Conservation (phyloP, 2,329 filamentous ascomycete genomes). For the Sporothrix humicola region DNA sequence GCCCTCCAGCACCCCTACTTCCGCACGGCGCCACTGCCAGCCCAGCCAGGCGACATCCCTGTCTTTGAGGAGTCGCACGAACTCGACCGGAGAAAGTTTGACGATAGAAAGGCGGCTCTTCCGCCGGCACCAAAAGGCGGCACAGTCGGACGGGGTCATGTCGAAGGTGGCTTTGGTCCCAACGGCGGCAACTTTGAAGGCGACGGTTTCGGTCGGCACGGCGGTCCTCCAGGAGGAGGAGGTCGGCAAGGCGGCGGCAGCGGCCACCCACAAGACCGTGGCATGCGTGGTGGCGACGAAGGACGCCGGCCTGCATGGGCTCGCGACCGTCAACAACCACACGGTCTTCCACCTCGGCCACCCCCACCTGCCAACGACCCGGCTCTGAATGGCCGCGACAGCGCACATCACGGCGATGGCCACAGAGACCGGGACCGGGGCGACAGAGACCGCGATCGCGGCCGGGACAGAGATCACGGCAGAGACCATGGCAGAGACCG, state of each 20-base stretch:
- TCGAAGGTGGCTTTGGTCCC: slow-evolving; percentile 53
- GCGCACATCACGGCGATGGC: slow-evolving; percentile 50
- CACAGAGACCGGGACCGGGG: slow-evolving; percentile 22
- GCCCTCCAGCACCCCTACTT: slow-evolving; percentile 94
- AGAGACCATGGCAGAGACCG: slow-evolving; percentile 25
- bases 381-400: slow-evolving; percentile 47
- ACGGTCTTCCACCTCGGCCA: slow-evolving; percentile 56
- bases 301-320: slow-evolving; percentile 60
- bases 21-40: slow-evolving; percentile 75
- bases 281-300: slow-evolving; percentile 44
- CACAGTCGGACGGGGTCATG: slow-evolving; percentile 77
- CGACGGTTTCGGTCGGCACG: slow-evolving; percentile 55
- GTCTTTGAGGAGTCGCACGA: slow-evolving; percentile 94
- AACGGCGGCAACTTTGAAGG: slow-evolving; percentile 56
- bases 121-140: slow-evolving; percentile 92
- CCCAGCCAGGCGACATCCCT: slow-evolving; percentile 85
- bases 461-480: slow-evolving; percentile 35
- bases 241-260: not conserved
- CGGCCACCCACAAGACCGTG: slow-evolving; percentile 24
- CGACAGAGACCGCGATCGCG: slow-evolving; percentile 18
- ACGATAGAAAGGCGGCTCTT: slow-evolving; percentile 80
- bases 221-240: not conserved
- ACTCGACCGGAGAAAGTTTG: slow-evolving; percentile 88
- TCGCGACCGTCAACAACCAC: slow-evolving; percentile 52
- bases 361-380: slow-evolving; percentile 52